Evolutionary conservation across 2,329 filamentous ascomycete genomes (phyloP), one percentile per base, ranked within the genome.

Genomic region (Cryphonectria radicalis): DNA sequence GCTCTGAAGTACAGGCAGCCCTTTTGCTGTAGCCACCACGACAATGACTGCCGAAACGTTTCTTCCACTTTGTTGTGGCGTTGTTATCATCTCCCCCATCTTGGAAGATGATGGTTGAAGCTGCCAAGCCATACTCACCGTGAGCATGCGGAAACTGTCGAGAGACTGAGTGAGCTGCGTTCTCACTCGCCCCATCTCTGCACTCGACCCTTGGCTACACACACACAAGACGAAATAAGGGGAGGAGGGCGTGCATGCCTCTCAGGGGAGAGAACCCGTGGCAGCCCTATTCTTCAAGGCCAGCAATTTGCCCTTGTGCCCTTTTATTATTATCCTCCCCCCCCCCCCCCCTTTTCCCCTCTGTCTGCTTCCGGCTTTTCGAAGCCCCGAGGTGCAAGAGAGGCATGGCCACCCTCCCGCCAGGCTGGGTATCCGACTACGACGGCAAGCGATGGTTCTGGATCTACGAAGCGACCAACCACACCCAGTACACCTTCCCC

Each of bases 381-480:
- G 46, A 22, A 17, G 17, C 6, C 42, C 13, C 14, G 8, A 50
- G 46, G 19, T 50, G 46, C 10, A 60, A 32, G 25, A n/a, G 19
- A 35, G 57, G 46, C 14, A 83, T 85, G 83, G 73, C 81, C 4
- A 80, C 78, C 65, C 84, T 89, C 43, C 86, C 86, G 2, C 80
- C 82, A 10, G 85, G 85, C 69, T 89, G 88, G 88, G 86, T 88
- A 70, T 83, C 80, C 76, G 88, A 89, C 77, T 89, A 89, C 75
- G 87, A 89, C 74, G 87, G 87, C 68, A 75, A 72, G 19, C 84
- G 88, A 37, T 90, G 88, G 88, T 85, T 89, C 78, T 90, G 87
- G 77, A 83, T 83, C 67, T 89, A 87, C 80, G 85, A 82, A 73
- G 80, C 87, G 35, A 88, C 84, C 11, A 87, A 87, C 13, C 80